Evolutionary conservation across 2,329 filamentous ascomycete species (phyloP).

Genomic region (Alternaria sp.): DNA sequence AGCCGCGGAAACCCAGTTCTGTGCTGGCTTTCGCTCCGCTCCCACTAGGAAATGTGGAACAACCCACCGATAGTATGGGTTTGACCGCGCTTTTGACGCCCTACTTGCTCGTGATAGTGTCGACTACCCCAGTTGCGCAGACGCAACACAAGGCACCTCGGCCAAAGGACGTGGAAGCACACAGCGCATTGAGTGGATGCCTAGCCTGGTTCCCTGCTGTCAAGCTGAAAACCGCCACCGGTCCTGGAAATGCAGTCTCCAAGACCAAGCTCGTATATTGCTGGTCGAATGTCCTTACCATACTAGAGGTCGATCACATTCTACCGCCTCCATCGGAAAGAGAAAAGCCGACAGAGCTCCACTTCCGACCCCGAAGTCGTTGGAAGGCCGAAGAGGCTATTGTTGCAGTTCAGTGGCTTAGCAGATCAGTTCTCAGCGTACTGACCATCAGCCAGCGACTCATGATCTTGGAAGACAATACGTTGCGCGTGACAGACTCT

Average conservation of each 20-base stretch:
- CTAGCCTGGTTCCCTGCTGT: slow-evolving; percentile 98
- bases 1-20: slow-evolving; percentile 86
- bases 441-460: slow-evolving; percentile 94
- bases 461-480: slow-evolving; percentile 86
- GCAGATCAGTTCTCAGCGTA: slow-evolving; percentile 87
- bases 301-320: slow-evolving; percentile 82
- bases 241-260: slow-evolving; percentile 73
- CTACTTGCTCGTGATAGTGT: slow-evolving; percentile 94
- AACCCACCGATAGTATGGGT: slow-evolving; percentile 85
- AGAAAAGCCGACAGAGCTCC: slow-evolving; percentile 79
- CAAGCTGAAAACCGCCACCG: slow-evolving; percentile 77
- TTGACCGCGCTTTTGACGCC: slow-evolving; percentile 95
- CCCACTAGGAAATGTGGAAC: slow-evolving; percentile 92
- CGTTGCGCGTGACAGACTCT: slow-evolving; percentile 88
- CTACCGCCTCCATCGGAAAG: slow-evolving; percentile 67
- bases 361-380: slow-evolving; percentile 82
- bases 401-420: slow-evolving; percentile 96
- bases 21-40: slow-evolving; percentile 90
- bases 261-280: slow-evolving; percentile 93
- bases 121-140: slow-evolving; percentile 93
- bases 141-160: slow-evolving; percentile 94
- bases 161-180: slow-evolving; percentile 88
- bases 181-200: slow-evolving; percentile 92
- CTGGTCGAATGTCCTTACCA: slow-evolving; percentile 97
- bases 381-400: slow-evolving; percentile 97